Evolutionary conservation across 208 protist genomes (phyloP).

Genomic region (Herpetomonas tarakana): DNA sequence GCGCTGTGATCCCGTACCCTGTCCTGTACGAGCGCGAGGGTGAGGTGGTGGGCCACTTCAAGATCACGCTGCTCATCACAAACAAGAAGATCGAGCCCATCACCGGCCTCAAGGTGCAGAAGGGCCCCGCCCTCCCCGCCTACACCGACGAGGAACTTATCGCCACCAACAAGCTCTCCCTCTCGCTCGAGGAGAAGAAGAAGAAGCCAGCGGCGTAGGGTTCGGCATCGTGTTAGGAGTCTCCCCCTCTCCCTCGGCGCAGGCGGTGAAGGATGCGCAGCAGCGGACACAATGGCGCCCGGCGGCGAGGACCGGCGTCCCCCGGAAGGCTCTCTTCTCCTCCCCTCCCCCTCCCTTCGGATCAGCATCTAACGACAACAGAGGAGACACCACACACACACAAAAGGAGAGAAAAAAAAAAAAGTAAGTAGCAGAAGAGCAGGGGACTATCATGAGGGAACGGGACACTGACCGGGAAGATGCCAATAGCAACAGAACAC

Average conservation of each 20-base stretch:
- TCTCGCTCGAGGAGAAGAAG: conserved; percentile 88
- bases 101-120: conserved; percentile 86
- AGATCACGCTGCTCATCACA: conserved; percentile 88
- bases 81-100: conserved; percentile 89
- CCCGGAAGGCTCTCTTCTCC: no score
- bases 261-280: no score
- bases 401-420: conserved; percentile 1
- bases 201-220: conserved; percentile 26
- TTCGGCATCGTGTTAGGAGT: neutral
- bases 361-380: no score
- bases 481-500: no score
- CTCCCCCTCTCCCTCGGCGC: no score
- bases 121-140: conserved; percentile 61
- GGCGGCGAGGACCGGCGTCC: no score
- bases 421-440: conserved; percentile 6
- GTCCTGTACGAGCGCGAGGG: conserved; percentile 94
- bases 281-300: no score
- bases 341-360: no score
- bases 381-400: no score
- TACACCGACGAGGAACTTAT: conserved; percentile 88
- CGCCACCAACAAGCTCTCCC: conserved; percentile 71
- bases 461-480: no score
- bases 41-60: conserved; percentile 91
- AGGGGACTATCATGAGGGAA: neutral
- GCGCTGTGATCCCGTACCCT: conserved; percentile 96